Conservation (phyloP, 768 basidiomycete genomes). For the Lactarius psammicola region DNA sequence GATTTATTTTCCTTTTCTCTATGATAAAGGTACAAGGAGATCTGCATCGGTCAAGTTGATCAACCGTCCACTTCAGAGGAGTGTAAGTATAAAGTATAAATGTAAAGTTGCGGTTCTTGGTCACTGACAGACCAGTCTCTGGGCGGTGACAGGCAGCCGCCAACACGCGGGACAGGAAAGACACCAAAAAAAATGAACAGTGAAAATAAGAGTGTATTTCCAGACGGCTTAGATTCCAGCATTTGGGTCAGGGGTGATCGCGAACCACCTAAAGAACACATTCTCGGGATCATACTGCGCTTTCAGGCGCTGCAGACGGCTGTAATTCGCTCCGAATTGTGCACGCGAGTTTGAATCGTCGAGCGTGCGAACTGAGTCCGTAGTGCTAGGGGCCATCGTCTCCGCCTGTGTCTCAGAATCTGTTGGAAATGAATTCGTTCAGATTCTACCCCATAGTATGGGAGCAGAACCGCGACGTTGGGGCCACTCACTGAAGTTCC, state of each 20-base stretch:
- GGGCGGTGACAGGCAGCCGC: background rate
- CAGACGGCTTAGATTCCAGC: background rate
- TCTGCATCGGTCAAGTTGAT: no score
- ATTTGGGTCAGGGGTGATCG: constrained; percentile 31
- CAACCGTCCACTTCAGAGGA: no score
- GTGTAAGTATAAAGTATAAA: no score
- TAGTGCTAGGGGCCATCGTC: constrained; percentile 31
- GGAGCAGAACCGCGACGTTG: background rate
- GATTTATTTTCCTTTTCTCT: no score
- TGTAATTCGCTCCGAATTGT: constrained; percentile 41
- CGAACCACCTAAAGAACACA: constrained; percentile 39
- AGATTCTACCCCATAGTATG: background rate
- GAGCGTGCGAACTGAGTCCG: constrained; percentile 21
- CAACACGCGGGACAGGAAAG: no score
- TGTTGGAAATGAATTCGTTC: background rate
- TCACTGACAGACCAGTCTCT: background rate
- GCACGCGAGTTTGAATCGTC: constrained; percentile 27
- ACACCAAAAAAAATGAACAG: no score
- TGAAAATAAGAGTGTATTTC: background rate
- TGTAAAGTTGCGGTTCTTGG: no score
- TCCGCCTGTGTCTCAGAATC: background rate
- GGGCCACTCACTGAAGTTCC: constrained; percentile 23
- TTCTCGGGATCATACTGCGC: constrained; percentile 38
- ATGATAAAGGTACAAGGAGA: no score
- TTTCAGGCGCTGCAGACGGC: constrained; percentile 40